Percentiles rank a stretch among this genome's conserved stretches.
Evolutionary conservation across 495 filamentous ascomycete genomes (phyloP).

Genomic region (Aspergillus heteromorphus): DNA sequence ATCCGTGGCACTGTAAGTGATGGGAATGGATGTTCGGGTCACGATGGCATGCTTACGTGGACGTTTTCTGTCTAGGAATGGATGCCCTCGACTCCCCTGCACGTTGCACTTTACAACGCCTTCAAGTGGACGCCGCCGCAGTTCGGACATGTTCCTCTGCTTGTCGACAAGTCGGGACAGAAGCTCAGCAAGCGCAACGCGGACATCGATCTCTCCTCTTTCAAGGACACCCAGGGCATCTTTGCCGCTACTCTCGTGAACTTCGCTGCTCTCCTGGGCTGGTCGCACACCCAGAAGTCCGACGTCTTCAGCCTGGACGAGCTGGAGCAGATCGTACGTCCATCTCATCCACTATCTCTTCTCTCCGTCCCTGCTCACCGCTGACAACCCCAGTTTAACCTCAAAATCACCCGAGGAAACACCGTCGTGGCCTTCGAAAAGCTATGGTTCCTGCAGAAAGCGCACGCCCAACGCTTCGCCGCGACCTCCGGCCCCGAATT

Average conservation of each 20-base stretch:
- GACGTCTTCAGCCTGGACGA: conserved; percentile 68
- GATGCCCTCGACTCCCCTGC: conserved; percentile 89
- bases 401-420: conserved; percentile 85
- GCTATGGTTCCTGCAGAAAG: conserved; percentile 71
- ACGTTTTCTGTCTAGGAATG: conserved; percentile 59
- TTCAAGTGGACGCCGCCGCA: conserved; percentile 80
- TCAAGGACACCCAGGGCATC: conserved; percentile 58
- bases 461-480: conserved; percentile 52
- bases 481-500: conserved; percentile 32
- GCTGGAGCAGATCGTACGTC: conserved; percentile 59
- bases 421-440: conserved; percentile 79
- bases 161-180: conserved; percentile 66
- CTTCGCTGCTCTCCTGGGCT: conserved; percentile 80
- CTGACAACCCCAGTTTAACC: conserved; percentile 52
- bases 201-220: conserved; percentile 64
- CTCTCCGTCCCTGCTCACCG: conserved; percentile 5
- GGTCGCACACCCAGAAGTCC: conserved; percentile 61
- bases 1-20: conserved; percentile 71
- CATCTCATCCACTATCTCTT: neutral
- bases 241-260: conserved; percentile 74
- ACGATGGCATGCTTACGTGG: neutral
- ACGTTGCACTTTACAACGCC: conserved; percentile 78
- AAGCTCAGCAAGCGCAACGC: conserved; percentile 88
- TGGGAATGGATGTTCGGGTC: neutral
- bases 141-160: conserved; percentile 85